These are phyloP conservation scores for Penicillium sp. DNA, from an alignment of 2,329 filamentous ascomycete species.

Conservation along the genomic window DNA sequence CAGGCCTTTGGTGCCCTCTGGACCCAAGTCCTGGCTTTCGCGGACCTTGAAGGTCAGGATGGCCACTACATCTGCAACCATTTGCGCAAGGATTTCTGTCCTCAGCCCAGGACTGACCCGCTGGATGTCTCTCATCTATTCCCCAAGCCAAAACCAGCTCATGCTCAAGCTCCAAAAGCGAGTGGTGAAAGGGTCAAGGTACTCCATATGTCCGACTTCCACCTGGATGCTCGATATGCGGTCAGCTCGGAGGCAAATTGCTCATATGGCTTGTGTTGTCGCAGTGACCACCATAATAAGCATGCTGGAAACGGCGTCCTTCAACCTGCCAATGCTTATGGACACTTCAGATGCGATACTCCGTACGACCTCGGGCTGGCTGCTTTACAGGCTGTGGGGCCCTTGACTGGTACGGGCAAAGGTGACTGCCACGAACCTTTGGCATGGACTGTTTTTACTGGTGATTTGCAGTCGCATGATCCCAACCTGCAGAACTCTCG, in stretches of 20 bases:
- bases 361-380: conserved; percentile 58
- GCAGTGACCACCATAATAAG: conserved; percentile 43
- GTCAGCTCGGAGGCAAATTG: conserved; percentile 56
- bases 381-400: conserved; percentile 55
- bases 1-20: conserved; percentile 54
- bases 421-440: conserved; percentile 44
- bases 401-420: conserved; percentile 55
- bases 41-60: conserved; percentile 54
- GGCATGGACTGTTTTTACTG: conserved; percentile 57
- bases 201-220: conserved; percentile 56
- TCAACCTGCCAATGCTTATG: conserved; percentile 54
- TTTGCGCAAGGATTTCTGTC: conserved; percentile 50
- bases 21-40: conserved; percentile 56
- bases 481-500: conserved; percentile 51
- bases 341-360: conserved; percentile 56
- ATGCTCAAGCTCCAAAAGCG: conserved; percentile 44
- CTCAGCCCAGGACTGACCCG: conserved; percentile 44
- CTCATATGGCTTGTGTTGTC: conserved; percentile 52
- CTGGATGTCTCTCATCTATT: conserved; percentile 50
- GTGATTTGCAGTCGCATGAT: conserved; percentile 58
- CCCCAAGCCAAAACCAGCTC: conserved; percentile 54
- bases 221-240: conserved; percentile 55
- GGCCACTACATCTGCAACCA: conserved; percentile 57
- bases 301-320: conserved; percentile 34
- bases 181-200: conserved; percentile 57